Base-by-base conservation (phyloP, 305 asterid genomes). In the Fraxinus ornus region DNA sequence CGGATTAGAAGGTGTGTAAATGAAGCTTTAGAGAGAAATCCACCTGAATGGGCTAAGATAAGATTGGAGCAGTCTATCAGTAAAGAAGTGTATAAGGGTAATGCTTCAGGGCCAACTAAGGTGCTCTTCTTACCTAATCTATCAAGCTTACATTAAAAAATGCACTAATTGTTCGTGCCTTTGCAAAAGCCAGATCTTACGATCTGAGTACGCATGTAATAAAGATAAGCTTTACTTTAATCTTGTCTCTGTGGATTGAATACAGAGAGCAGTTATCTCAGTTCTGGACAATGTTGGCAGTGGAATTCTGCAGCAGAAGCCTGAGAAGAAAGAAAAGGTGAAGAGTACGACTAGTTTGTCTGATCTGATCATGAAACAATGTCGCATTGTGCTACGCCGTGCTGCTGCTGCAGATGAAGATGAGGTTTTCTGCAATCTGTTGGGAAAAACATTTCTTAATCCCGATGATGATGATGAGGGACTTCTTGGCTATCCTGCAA, bases 71-170 rank as follows among this genome's bases (percentile, higher is more conserved):
- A 95, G 85, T 94, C 97, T 9, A 97, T 97, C 77, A 95, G 99
- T 79, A 97, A 93, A 89, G 97, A 93, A 81, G 99, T 97, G 22
- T 97, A 97, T 88, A 97, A 97, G 87, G 98, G 99, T 73, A 97
- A 97, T 86, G 99, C 99, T 73, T 94, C 99, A 22, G 99, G 99
- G 74, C 99, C 99, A 52, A 97, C 99, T 52, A 97, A 97, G 99
- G 99, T 97, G 86, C 79, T 85, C 77, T 77, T 79, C 74, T 66
- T 75, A 26, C 75, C 75, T 32, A 13, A 71, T 71, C 44, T 15
- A 32, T 84, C 71, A 77, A 82, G 41, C 81, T 82, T n/a, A 73
- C 81, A 75, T 55, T 6, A 47, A 44, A 60, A 39, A 70, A 37
- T 83, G 37, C 73, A 47, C 75, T 83, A 57, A 8, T 79, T 7